Percentiles rank a stretch among this genome's conserved stretches.
Evolutionary conservation across 2,329 filamentous ascomycete species (phyloP).

Genomic region (Aspergillus texensis): DNA sequence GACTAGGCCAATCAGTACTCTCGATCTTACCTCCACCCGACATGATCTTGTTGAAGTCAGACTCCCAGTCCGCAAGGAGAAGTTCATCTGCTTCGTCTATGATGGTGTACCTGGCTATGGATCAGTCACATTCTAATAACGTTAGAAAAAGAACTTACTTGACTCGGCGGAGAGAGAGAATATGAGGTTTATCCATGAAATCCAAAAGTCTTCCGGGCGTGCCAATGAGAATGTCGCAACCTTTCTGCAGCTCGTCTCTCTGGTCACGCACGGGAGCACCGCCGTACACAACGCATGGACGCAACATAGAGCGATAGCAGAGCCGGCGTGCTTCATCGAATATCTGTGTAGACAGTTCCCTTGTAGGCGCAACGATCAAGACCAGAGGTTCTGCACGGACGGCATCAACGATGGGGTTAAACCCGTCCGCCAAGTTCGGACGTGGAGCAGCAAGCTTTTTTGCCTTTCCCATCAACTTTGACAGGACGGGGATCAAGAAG

Average conservation of each 20-base stretch:
- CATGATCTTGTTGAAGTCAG: constrained; percentile 75
- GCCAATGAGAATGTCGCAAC: constrained; percentile 86
- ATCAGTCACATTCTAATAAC: constrained; percentile 2
- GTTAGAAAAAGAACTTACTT: constrained; percentile 53
- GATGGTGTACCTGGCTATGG: constrained; percentile 60
- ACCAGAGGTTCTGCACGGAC: constrained; percentile 85
- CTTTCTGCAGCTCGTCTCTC: constrained; percentile 71
- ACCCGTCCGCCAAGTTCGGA: constrained; percentile 62
- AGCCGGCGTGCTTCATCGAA: constrained; percentile 92
- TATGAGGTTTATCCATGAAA: constrained; percentile 72
- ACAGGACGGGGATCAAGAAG: constrained; percentile 85
- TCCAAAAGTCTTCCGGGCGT: constrained; percentile 85
- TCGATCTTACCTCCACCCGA: constrained; percentile 71
- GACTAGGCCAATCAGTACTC: background rate
- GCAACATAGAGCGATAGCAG: constrained; percentile 92
- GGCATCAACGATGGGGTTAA: constrained; percentile 52
- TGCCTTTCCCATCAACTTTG: constrained; percentile 92
- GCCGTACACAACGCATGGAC: constrained; percentile 87
- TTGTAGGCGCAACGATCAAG: constrained; percentile 80
- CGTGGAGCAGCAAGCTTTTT: constrained; percentile 79
- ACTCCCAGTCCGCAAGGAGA: constrained; percentile 76
- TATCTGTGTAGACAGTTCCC: constrained; percentile 90
- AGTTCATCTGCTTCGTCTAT: constrained; percentile 97
- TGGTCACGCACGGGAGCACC: constrained; percentile 74
- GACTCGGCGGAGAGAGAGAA: constrained; percentile 74